These are phyloP conservation scores for Porcisia deanei DNA, from an alignment of 208 protist species.

Conservation along the genomic window DNA sequence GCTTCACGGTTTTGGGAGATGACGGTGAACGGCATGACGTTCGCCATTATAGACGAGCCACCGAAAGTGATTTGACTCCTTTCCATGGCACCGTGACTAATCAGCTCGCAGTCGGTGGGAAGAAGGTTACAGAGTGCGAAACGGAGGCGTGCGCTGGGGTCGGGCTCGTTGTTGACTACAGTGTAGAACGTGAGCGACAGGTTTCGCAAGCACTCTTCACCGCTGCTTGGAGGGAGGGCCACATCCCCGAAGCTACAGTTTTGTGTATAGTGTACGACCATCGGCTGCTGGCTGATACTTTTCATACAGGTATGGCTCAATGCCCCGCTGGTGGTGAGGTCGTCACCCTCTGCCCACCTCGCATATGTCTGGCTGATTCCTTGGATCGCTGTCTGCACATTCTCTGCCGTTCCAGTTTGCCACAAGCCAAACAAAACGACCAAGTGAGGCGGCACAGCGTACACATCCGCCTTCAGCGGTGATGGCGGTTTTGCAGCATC, in stretches of 20 bases:
- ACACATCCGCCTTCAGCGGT: conserved; percentile 17
- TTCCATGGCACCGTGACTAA: conserved; percentile 14
- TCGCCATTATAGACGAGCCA: background rate
- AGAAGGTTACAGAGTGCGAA: conserved; percentile 37
- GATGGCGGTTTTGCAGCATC: conserved; percentile 12
- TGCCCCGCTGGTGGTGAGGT: conserved; percentile 12
- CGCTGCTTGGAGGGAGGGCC: conserved; percentile 2
- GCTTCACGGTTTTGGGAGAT: conserved; percentile 31
- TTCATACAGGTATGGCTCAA: conserved; percentile 44
- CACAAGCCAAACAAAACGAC: conserved; percentile 40
- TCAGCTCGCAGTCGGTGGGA: conserved; percentile 35
- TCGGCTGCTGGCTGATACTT: conserved; percentile 46
- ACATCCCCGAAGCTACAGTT: conserved; percentile 36
- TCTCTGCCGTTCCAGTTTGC: conserved; percentile 23
- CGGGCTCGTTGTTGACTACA: background rate
- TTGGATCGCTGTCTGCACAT: conserved; percentile 17
- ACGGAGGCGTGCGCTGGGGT: conserved; percentile 14
- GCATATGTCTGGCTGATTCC: conserved; percentile 36
- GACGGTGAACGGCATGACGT: conserved; percentile 27
- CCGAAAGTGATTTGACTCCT: conserved; percentile 11
- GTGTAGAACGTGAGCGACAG: conserved; percentile 34
- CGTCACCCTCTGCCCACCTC: conserved; percentile 11
- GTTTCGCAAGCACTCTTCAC: conserved; percentile 20
- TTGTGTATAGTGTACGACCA: conserved; percentile 33
- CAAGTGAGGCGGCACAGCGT: conserved; percentile 33